Base-by-base conservation (phyloP, 2,329 filamentous ascomycete genomes). In the Ilyonectria mors-panacis region DNA sequence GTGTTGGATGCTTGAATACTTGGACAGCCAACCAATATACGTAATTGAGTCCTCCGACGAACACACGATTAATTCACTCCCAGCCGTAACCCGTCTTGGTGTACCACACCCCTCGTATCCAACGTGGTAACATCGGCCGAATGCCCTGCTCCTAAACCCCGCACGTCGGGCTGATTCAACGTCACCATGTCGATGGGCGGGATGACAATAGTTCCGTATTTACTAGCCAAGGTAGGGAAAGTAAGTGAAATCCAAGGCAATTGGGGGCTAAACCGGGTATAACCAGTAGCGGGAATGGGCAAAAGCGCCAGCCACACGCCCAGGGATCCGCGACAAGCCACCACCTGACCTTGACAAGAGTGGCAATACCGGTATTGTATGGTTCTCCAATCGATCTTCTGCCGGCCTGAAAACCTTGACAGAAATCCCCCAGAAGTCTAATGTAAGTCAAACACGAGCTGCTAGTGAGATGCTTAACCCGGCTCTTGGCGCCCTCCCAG, bases 71-170 rank as follows among this genome's bases (percentile, higher is more conserved):
- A n/a, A 42, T n/a, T 19, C 39, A 15, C 39, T 42, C 15, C 39
- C 5, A 42, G 39, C 17, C 39, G n/a, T 8, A n/a, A 54, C n/a
- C 21, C 5, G n/a, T 21, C 30, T 55, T 48, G 44, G 51, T 57
- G 48, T 33, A 35, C 21, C 62, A 45, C 50, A 48, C 50, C 37
- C 47, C 39, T 59, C 55, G 48, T 64, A 64, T 64, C 48, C 55
- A 51, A 42, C 48, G 62, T 19, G 39, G 61, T 64, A 28, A 59
- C 60, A 64, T 59, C 55, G 47, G 21, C 30, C 47, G 33, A 42
- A 7, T 26, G 15, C 39, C 39, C 37, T 39, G 37, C 37, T 39
- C 13, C n/a, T 26, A 13, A 37, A 26, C 61, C 61, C 61, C 61
- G 61, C 61, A 64, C 55, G 39, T 12, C 48, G 37, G 28, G 47